Percentiles rank a stretch among this genome's conserved stretches.
phyloP scores from a whole-genome alignment of 2,329 filamentous ascomycete genomes.

The Rhynchosporium secalis region DNA sequence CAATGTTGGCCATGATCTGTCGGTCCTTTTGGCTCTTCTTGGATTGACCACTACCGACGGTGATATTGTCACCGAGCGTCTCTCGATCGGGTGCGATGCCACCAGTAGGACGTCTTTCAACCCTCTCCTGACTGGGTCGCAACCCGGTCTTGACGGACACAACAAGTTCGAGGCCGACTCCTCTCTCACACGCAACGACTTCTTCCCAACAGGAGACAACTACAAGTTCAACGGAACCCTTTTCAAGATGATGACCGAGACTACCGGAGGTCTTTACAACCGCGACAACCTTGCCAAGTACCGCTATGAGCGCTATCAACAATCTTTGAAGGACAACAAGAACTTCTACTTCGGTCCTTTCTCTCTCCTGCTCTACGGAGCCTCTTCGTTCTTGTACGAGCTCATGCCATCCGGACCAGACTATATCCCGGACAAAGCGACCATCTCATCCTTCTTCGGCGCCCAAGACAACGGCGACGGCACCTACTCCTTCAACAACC shows the following conservation, averaged over 20 bases:
- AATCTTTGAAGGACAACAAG: conserved; percentile 31
- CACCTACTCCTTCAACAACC: conserved; percentile 42
- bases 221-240: conserved; percentile 39
- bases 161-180: conserved; percentile 33
- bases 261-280: conserved; percentile 41
- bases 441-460: conserved; percentile 42
- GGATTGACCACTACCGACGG: conserved; percentile 31
- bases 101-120: conserved; percentile 37
- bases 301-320: conserved; percentile 39
- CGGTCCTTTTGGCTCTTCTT: conserved; percentile 28
- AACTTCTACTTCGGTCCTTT: conserved; percentile 35
- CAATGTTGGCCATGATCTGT: conserved; percentile 32
- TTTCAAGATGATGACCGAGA: conserved; percentile 34
- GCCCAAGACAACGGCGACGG: conserved; percentile 43
- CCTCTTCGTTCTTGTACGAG: conserved; percentile 33
- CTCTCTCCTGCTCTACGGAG: conserved; percentile 32
- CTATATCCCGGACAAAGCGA: conserved; percentile 34
- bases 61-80: conserved; percentile 30
- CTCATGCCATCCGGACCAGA: conserved; percentile 30
- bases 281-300: conserved; percentile 31
- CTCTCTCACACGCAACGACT: conserved; percentile 33
- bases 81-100: conserved; percentile 35
- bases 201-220: conserved; percentile 33
- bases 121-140: conserved; percentile 25
- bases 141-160: conserved; percentile 32